Base-by-base conservation (phyloP, 2,329 filamentous ascomycete genomes). In the Fusarium metavorans region DNA sequence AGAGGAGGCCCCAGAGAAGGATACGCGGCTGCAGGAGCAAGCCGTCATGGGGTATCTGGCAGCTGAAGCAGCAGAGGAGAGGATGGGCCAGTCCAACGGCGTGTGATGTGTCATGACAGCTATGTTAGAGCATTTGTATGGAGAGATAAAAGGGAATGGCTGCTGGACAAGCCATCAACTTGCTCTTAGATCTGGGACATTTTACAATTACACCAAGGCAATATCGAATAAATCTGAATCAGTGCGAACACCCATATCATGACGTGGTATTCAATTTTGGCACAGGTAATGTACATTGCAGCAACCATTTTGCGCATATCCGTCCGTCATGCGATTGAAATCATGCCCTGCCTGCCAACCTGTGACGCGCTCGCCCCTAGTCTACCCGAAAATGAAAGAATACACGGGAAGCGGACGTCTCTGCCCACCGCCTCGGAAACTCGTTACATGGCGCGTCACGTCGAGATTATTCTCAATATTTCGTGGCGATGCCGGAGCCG, bases 21-120 rank as follows among this genome's bases (percentile, higher is more conserved):
- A 83, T 35, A 79, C 75, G 5, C 76, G 78, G 14, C 41, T 80
- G 16, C 78, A 81, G 30, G 81, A 84, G 58, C 76, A 79, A 52
- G 82, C 80, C 1, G 82, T 85, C 18, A 82, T 82, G 78, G 80
- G 82, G 27, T 85, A 87, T 64, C 75, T 89, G 27, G 84, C 86
- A 37, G 85, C 82, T 1, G 85, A 87, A 63, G 87, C 87, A 27
- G 85, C 85, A 2, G 81, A 84, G 70, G 79, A 77, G 65, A 81
- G 85, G 70, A 79, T 70, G 13, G 50, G 35, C 11, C 27, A 30
- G 34, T 54, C 65, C 59, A 41, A 68, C 43, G 62, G 43, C 56
- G 32, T 66, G 64, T 20, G 48, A 68, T 32, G 35, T n/a, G n/a
- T 37, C 8, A 52, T 25, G 50, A 32, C 20, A 23, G 14, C 7